These are phyloP conservation scores for Fusarium guadeloupense DNA, from an alignment of 2,329 filamentous ascomycete genomes.

Conservation along the genomic window DNA sequence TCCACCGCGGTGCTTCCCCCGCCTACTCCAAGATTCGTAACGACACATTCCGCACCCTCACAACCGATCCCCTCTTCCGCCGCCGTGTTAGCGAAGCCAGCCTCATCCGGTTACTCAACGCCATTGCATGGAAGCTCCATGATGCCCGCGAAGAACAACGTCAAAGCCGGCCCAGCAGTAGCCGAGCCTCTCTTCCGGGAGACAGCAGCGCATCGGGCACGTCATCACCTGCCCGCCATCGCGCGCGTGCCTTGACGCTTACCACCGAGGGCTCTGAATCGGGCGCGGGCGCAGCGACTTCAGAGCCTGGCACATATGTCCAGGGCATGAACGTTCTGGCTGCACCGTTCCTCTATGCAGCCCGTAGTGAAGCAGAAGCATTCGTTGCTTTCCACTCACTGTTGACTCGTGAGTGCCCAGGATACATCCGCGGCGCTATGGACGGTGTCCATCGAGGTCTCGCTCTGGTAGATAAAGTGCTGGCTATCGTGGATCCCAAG, in stretches of 20 bases:
- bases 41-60: constrained; percentile 95
- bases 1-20: constrained; percentile 92
- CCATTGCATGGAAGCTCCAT: constrained; percentile 91
- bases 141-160: constrained; percentile 71
- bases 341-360: constrained; percentile 93
- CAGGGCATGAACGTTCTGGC: constrained; percentile 99
- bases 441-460: constrained; percentile 95
- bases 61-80: constrained; percentile 96
- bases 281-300: constrained; percentile 59
- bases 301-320: constrained; percentile 86
- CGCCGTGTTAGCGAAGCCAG: constrained; percentile 95
- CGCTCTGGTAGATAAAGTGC: constrained; percentile 88
- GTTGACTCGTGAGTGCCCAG: constrained; percentile 87
- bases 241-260: constrained; percentile 66
- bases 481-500: constrained; percentile 91
- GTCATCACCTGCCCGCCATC: constrained; percentile 58
- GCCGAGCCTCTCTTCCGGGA: constrained; percentile 47
- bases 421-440: constrained; percentile 95
- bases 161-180: constrained; percentile 52
- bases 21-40: constrained; percentile 98
- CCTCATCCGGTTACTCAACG: constrained; percentile 92
- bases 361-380: constrained; percentile 92
- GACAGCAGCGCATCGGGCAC: constrained; percentile 48
- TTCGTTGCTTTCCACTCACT: constrained; percentile 91
- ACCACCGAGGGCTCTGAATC: constrained; percentile 72